Evolutionary conservation across 2,329 filamentous ascomycete genomes (phyloP).

Genomic region (Trichoderma simmonsii): DNA sequence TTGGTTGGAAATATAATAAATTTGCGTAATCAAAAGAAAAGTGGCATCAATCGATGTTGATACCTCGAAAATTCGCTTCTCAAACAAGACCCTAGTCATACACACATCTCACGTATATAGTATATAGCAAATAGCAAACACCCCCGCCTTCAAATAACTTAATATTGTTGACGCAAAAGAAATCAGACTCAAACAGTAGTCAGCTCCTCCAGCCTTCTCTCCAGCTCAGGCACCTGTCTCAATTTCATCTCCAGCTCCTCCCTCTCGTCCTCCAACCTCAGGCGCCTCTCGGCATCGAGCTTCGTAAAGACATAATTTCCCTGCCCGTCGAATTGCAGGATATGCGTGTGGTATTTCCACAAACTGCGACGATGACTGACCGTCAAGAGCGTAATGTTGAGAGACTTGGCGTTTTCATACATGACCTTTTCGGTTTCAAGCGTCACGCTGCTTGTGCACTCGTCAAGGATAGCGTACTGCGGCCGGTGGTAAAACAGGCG

Average conservation of each 20-base stretch:
- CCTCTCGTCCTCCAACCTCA: constrained; percentile 91
- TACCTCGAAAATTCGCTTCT: neutral
- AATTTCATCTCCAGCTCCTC: constrained; percentile 87
- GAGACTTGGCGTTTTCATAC: constrained; percentile 91
- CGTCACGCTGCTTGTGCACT: constrained; percentile 94
- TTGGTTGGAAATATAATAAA: neutral
- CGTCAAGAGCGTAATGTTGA: constrained; percentile 95
- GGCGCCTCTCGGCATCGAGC: constrained; percentile 79
- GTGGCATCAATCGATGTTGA: neutral
- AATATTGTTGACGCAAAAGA: neutral
- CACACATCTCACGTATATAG: neutral
- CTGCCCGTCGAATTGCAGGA: constrained; percentile 95
- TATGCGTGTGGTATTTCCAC: constrained; percentile 95
- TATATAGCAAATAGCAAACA: neutral
- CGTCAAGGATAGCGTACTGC: constrained; percentile 91
- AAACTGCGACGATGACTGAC: constrained; percentile 86
- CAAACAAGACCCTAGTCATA: neutral
- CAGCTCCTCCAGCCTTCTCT: constrained; percentile 80
- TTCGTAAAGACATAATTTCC: constrained; percentile 86
- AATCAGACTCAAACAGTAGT: constrained; percentile 36
- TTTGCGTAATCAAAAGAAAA: neutral
- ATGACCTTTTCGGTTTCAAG: constrained; percentile 91
- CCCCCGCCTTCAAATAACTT: neutral
- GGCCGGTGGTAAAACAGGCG: constrained; percentile 90
- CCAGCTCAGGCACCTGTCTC: constrained; percentile 80